Percentiles rank a stretch among this genome's conserved stretches.
Evolutionary conservation across 495 filamentous ascomycete species (phyloP).

Genomic region (Aspergillus baeticus): DNA sequence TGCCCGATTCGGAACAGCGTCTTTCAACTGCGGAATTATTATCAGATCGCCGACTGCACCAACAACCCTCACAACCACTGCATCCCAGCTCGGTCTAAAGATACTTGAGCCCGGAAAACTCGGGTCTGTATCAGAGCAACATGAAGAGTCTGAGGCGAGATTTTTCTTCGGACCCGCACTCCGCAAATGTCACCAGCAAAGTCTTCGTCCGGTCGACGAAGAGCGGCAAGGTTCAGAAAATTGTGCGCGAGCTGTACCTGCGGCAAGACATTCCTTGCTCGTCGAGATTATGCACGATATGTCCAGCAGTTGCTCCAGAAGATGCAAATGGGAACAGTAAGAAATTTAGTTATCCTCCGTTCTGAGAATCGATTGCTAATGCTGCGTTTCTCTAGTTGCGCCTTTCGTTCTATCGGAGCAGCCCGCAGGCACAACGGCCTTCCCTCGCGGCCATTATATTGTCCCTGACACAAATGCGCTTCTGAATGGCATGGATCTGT

Average conservation of each 20-base stretch:
- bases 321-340: slow-evolving; percentile 77
- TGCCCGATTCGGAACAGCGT: slow-evolving; percentile 22
- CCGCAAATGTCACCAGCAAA: slow-evolving; percentile 85
- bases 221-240: slow-evolving; percentile 96
- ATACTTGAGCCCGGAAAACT: slow-evolving; percentile 10
- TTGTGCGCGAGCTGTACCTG: slow-evolving; percentile 94
- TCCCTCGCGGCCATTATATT: slow-evolving; percentile 88
- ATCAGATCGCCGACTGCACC: slow-evolving; percentile 17
- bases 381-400: slow-evolving; percentile 47
- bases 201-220: slow-evolving; percentile 90
- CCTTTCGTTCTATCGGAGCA: slow-evolving; percentile 85
- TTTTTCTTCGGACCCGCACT: slow-evolving; percentile 61
- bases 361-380: slow-evolving; percentile 25
- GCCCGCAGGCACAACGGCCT: slow-evolving; percentile 77
- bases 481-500: slow-evolving; percentile 92
- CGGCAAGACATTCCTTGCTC: slow-evolving; percentile 97
- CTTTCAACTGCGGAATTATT: slow-evolving; percentile 13
- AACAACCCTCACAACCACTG: slow-evolving; percentile 4
- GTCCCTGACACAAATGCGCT: slow-evolving; percentile 96
- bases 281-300: slow-evolving; percentile 78
- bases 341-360: neutral
- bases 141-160: slow-evolving; percentile 91
- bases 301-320: slow-evolving; percentile 65
- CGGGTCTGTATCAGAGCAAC: slow-evolving; percentile 26
- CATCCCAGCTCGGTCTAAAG: slow-evolving; percentile 17